phyloP scores from a whole-genome alignment of 202 grass and related monocot species.

The Zizania palustris region DNA sequence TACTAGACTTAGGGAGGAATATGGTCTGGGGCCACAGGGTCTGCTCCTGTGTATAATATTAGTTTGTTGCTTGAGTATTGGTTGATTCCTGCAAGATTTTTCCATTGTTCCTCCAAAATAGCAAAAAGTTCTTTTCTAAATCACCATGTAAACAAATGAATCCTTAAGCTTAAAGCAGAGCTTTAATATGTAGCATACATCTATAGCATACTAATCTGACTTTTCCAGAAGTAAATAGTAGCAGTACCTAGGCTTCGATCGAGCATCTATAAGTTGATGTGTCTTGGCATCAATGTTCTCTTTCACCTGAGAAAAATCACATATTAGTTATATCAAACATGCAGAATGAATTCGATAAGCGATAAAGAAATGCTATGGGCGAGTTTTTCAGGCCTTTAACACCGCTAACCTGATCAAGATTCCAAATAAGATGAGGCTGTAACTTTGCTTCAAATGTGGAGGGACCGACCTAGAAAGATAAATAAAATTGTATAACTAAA shows the following conservation, averaged over 20 bases:
- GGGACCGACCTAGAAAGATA: conserved; percentile 58
- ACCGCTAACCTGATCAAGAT: conserved; percentile 69
- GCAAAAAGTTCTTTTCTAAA: conserved; percentile 12
- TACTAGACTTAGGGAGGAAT: not conserved
- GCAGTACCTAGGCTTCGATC: conserved; percentile 79
- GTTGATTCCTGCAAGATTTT: not conserved
- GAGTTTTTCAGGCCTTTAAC: not conserved
- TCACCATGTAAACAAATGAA: not conserved
- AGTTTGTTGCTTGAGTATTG: conserved; percentile 8
- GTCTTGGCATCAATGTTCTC: conserved; percentile 71
- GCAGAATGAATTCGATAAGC: conserved; percentile 25
- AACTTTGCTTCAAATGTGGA: conserved; percentile 84
- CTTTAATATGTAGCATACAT: conserved; percentile 3
- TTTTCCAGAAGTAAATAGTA: conserved; percentile 33
- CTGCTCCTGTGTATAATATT: not conserved
- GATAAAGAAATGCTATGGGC: not conserved
- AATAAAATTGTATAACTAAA: conserved; percentile 13
- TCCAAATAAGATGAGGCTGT: conserved; percentile 89
- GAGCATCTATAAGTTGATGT: conserved; percentile 92
- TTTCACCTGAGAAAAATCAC: conserved; percentile 66
- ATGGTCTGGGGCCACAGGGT: not conserved
- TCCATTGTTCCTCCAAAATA: not conserved
- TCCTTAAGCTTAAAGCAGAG: not conserved
- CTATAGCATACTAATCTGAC: not conserved
- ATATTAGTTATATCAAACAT: conserved; percentile 35